Evolutionary conservation across 495 filamentous ascomycete species (phyloP), one percentile per base, ranked within the genome.

Genomic region (Astrocystis sublimbata): DNA sequence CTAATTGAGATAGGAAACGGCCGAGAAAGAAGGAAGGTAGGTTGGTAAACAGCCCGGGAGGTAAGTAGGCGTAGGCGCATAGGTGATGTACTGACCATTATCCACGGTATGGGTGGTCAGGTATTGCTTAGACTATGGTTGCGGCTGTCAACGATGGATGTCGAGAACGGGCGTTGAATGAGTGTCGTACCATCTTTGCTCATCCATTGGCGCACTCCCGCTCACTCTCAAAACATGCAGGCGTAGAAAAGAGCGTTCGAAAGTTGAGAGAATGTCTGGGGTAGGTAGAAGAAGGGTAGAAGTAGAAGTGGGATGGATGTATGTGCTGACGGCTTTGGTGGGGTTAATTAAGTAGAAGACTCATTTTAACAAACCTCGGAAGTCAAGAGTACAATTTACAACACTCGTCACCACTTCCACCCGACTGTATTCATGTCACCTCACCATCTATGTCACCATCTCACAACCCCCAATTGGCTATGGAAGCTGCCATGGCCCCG

Each of bases 121-220:
- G 73, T 97, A 98, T 89, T 97, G 96, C 79, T 97, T 96, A 57
- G 94, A 98, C 96, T 98, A 67, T 15, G 49, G 35, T 50, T 31
- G 65, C 51, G 33, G 33, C 8, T 41, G 38, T 62, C 60, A 62
- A 42, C 51, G 19, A 36, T 24, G 60, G 40, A 31, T 28, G 38
- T 36, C 28, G 46, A 54, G 23, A 50, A 30, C 46, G 50, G 40
- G 41, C 58, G n/a, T 36, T 9, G 21, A 31, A 49, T 41, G 4
- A 45, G 51, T 36, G 9, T 33, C 68, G 45, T 75, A 76, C 79
- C 79, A 82, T 82, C 66, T 68, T 72, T 67, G 76, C 73, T 66
- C 30, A 63, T 17, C 45, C 60, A 63, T 73, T 50, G 28, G 28
- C 13, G 21, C 38, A 51, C 51, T 60, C 35, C n/a, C n/a, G n/a